Percentiles rank a stretch among this genome's conserved stretches.
Conservation (phyloP, 1,139 yeast species). For the Kodamaea arcana region DNA sequence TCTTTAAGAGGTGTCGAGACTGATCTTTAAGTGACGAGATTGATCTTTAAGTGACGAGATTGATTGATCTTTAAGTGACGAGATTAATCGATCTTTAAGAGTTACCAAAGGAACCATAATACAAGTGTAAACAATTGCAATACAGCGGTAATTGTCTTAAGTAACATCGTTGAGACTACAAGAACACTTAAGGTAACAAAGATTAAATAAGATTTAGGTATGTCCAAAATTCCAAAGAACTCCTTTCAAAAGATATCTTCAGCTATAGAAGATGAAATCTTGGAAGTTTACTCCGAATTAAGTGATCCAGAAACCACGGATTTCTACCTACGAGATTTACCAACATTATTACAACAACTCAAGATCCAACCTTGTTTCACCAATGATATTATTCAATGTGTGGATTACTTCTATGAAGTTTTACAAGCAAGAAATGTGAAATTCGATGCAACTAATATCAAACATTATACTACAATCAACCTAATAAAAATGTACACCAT, state of each 20-base stretch:
- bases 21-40: too few relatives aligned
- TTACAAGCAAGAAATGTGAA: slow-evolving; percentile 11
- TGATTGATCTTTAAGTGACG: too few relatives aligned
- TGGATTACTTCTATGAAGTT: slow-evolving; percentile 34
- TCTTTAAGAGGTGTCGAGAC: too few relatives aligned
- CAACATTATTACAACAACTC: slow-evolving; percentile 21
- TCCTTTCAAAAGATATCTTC: slow-evolving; percentile 16
- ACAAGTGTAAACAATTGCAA: too few relatives aligned
- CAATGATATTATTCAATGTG: slow-evolving; percentile 28
- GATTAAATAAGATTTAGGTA: too few relatives aligned
- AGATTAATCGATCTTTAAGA: too few relatives aligned
- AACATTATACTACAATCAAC: slow-evolving; percentile 25
- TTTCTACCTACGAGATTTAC: slow-evolving; percentile 25
- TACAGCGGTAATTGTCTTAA: too few relatives aligned
- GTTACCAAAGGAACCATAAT: too few relatives aligned
- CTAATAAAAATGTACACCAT: slow-evolving; percentile 31
- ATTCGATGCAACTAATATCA: slow-evolving; percentile 12
- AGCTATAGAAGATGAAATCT: slow-evolving; percentile 31
- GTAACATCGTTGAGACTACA: too few relatives aligned
- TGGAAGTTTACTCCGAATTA: slow-evolving; percentile 24
- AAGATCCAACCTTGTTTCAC: slow-evolving; percentile 32
- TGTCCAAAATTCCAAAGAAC: neutral
- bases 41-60: too few relatives aligned
- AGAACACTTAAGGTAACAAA: too few relatives aligned
- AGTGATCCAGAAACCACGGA: slow-evolving; percentile 25